Base-by-base conservation (phyloP, 345 rosid genomes). In the Moricandia arvensis region DNA sequence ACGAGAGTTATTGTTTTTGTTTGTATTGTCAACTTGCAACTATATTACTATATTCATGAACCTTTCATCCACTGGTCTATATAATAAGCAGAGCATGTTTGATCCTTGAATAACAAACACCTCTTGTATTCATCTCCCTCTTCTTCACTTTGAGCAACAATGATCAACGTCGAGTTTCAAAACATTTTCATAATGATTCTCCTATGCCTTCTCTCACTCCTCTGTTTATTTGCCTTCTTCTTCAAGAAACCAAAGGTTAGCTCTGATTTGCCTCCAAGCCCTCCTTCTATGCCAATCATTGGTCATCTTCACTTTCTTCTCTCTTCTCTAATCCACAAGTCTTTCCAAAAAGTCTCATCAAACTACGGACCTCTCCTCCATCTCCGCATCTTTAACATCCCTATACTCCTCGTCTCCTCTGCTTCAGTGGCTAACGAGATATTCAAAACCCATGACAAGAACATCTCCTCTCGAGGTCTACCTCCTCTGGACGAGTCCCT, bases 41-140 rank as follows among this genome's bases (percentile, higher is more conserved):
- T n/a, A n/a, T n/a, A n/a, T n/a, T n/a, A n/a, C n/a, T n/a, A n/a
- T n/a, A n/a, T n/a, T n/a, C n/a, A n/a, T n/a, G n/a, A n/a, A n/a
- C n/a, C n/a, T n/a, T n/a, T n/a, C n/a, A n/a, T n/a, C n/a, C n/a
- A n/a, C 7, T 59, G 8, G 35, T 29, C 9, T 59, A 29, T 59
- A 60, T 24, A 61, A 63, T 38, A 64, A 41, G 11, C 68, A 64
- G 55, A 64, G 16, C 57, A 26, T 41, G 69, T 26, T 66, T 8
- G 35, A 5, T 66, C 47, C 57, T 45, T 43, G 35, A 66, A 13
- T 4, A 66, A 34, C 15, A 6, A 41, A 41, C 47, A 41, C 47
- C 47, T 41, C 47, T 41, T 11, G 43, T 60, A n/a, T 60, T 31
- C 43, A 41, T 71, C 17, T 43, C 6, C 60, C n/a, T 55, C 31